Conservation (phyloP, 2,329 filamentous ascomycete species). For the Teratosphaeriaceae sp. region DNA sequence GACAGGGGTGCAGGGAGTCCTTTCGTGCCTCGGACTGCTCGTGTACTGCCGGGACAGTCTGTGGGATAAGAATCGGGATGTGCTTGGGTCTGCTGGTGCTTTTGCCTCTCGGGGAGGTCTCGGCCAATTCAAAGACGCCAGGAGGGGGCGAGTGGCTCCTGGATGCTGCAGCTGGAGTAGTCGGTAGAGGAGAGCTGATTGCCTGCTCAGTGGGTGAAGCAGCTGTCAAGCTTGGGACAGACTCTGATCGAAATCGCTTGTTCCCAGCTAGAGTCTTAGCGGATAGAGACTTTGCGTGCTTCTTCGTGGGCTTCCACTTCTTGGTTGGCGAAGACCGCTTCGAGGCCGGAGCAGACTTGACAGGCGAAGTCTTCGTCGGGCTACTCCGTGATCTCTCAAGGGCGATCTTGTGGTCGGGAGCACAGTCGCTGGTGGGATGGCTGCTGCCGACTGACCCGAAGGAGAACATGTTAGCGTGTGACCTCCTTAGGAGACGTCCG, state of each 20-base stretch:
- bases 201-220: not conserved
- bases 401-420: not conserved
- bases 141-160: conserved; percentile 2
- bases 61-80: conserved; percentile 38
- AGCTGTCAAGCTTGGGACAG: not conserved
- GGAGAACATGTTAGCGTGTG: conserved; percentile 4
- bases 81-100: conserved; percentile 32
- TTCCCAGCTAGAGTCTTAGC: conserved; percentile 9
- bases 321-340: conserved; percentile 7
- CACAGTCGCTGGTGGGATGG: not conserved
- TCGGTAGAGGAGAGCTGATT: not conserved
- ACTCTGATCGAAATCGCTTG: conserved; percentile 10
- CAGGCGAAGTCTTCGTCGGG: conserved; percentile 2
- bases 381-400: not conserved
- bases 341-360: not conserved
- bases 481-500: not conserved
- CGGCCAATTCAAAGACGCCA: conserved; percentile 13
- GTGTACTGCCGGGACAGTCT: conserved; percentile 30
- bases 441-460: not conserved
- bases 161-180: not conserved
- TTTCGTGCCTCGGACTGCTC: conserved; percentile 8
- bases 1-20: conserved; percentile 11
- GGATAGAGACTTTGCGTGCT: conserved; percentile 14
- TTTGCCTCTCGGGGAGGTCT: conserved; percentile 13
- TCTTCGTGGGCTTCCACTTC: conserved; percentile 12